phyloP scores from a whole-genome alignment of 768 basidiomycete species.

The Mycena floridula region DNA sequence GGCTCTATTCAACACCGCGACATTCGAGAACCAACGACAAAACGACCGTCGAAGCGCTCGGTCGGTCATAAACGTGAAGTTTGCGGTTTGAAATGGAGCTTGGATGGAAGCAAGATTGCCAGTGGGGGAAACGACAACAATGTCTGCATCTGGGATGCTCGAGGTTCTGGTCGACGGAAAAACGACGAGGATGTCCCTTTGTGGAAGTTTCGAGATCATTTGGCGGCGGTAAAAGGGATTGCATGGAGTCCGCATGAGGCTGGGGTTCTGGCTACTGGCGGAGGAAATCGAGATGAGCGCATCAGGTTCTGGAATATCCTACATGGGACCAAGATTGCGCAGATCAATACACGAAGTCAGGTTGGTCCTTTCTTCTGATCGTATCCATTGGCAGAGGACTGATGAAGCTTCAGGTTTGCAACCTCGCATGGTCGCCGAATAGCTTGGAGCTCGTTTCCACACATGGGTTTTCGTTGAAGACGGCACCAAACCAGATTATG shows the following conservation, averaged over 20 bases:
- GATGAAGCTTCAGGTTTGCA: conserved; percentile 50
- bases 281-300: conserved; percentile 77
- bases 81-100: conserved; percentile 68
- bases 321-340: conserved; percentile 54
- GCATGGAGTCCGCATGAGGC: conserved; percentile 74
- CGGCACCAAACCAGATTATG: conserved; percentile 67
- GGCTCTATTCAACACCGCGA: conserved; percentile 66
- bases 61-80: conserved; percentile 61
- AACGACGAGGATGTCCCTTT: conserved; percentile 38
- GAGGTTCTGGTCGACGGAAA: conserved; percentile 35
- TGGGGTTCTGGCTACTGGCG: conserved; percentile 69
- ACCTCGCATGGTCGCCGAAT: conserved; percentile 68
- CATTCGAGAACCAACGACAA: conserved; percentile 45
- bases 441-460: conserved; percentile 76
- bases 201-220: conserved; percentile 70
- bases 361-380: conserved; percentile 29
- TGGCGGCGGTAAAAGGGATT: conserved; percentile 74
- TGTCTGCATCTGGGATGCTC: conserved; percentile 69
- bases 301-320: conserved; percentile 75
- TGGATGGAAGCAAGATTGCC: conserved; percentile 47
- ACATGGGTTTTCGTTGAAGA: conserved; percentile 67
- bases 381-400: not conserved
- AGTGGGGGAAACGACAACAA: conserved; percentile 80
- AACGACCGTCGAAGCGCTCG: conserved; percentile 44
- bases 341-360: conserved; percentile 72